Conservation (phyloP, 108 stramenopile genomes). For the Discostella stelligeroides region DNA sequence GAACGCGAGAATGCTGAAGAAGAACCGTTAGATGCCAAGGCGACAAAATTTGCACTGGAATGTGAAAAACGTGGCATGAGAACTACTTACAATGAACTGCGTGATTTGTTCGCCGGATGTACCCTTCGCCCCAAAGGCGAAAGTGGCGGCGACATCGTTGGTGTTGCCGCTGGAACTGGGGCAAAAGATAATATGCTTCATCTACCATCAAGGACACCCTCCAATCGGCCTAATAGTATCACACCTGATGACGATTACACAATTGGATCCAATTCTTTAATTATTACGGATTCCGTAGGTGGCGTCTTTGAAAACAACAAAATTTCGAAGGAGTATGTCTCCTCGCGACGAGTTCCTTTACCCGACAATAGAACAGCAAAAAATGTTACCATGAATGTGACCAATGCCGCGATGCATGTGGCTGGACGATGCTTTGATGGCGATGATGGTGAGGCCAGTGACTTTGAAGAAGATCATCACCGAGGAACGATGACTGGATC, state of each 20-base stretch:
- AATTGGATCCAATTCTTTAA: slow-evolving; percentile 35
- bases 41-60: slow-evolving; percentile 60
- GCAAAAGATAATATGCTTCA: not conserved
- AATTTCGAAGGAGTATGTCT: not conserved
- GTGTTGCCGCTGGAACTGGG: not conserved
- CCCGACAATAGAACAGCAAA: slow-evolving; percentile 40
- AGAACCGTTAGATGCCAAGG: slow-evolving; percentile 16
- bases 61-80: slow-evolving; percentile 73
- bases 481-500: slow-evolving; percentile 3
- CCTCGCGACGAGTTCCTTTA: slow-evolving; percentile 27
- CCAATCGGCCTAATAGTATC: not conserved
- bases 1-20: not conserved
- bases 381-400: slow-evolving; percentile 34
- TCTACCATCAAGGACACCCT: too few relatives aligned
- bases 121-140: slow-evolving; percentile 30
- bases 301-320: slow-evolving; percentile 40
- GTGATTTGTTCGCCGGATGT: slow-evolving; percentile 51
- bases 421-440: slow-evolving; percentile 32
- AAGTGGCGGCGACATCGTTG: not conserved
- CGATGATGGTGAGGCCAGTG: slow-evolving; percentile 22
- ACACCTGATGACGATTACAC: slow-evolving; percentile 34
- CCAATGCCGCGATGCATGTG: slow-evolving; percentile 39
- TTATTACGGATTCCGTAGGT: slow-evolving; percentile 37
- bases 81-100: slow-evolving; percentile 70
- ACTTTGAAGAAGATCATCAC: slow-evolving; percentile 11